A percentile compares a stretch with the other conserved stretches of the same genome.
Evolutionary conservation across 2,329 filamentous ascomycete genomes (phyloP).

Genomic region (Amesomyces nigricolor): DNA sequence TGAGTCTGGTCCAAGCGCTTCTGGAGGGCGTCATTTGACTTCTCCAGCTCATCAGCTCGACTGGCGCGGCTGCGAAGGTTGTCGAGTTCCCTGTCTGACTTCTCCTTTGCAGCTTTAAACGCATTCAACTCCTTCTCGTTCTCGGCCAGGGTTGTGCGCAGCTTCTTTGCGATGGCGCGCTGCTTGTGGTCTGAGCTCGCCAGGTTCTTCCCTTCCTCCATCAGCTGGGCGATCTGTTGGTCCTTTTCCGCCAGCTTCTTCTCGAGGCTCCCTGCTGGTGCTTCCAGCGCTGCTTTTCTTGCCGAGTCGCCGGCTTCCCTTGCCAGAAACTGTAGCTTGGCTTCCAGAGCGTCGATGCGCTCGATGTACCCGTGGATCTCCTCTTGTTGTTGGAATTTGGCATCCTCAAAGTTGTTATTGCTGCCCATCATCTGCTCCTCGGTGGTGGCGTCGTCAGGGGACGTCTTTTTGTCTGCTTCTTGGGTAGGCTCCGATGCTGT

Average conservation of each 20-base stretch:
- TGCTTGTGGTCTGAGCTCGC: constrained; percentile 83
- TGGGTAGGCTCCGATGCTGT: not conserved
- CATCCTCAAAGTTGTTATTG: constrained; percentile 33
- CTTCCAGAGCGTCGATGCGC: constrained; percentile 83
- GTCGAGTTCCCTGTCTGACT: constrained; percentile 47
- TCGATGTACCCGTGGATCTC: constrained; percentile 82
- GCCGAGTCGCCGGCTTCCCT: constrained; percentile 73
- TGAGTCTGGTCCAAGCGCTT: constrained; percentile 53
- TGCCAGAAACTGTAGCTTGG: constrained; percentile 83
- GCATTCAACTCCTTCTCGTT: constrained; percentile 60
- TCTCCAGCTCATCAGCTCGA: constrained; percentile 52
- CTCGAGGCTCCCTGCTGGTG: constrained; percentile 60
- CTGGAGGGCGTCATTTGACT: constrained; percentile 44
- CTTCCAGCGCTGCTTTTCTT: constrained; percentile 58
- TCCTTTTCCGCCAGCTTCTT: constrained; percentile 85
- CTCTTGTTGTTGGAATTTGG: constrained; percentile 60
- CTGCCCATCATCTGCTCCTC: constrained; percentile 38
- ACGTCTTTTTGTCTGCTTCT: not conserved
- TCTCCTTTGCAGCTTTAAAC: constrained; percentile 54
- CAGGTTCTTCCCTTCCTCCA: constrained; percentile 88
- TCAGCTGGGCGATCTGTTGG: constrained; percentile 78
- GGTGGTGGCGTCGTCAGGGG: constrained; percentile 22
- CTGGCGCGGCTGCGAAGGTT: constrained; percentile 43
- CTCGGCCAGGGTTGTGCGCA: constrained; percentile 61
- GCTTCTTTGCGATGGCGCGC: constrained; percentile 73